These are phyloP conservation scores for Crassisporium funariophilum DNA, from an alignment of 768 basidiomycete species.

Conservation along the genomic window DNA sequence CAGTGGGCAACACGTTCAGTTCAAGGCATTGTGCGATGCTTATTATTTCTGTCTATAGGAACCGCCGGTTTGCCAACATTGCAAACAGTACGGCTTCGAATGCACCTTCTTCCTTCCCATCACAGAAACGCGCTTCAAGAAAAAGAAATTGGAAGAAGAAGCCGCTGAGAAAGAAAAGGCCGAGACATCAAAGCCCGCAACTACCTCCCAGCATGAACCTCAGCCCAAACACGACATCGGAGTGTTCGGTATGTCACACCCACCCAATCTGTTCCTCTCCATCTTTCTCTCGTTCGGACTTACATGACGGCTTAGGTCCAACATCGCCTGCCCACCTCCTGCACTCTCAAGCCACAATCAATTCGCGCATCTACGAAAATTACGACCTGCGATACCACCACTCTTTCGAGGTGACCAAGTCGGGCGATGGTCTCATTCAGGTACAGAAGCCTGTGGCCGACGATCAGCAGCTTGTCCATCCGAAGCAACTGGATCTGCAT, in stretches of 20 bases:
- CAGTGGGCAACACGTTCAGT: constrained; percentile 29
- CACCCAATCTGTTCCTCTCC: constrained; percentile 15
- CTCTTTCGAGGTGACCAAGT: constrained; percentile 81
- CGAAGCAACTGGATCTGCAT: constrained; percentile 69
- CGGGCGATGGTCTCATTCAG: constrained; percentile 86
- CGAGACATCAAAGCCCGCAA: constrained; percentile 24
- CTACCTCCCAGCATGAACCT: constrained; percentile 45
- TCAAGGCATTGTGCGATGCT: constrained; percentile 3
- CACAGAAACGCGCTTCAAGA: constrained; percentile 98
- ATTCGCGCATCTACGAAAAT: constrained; percentile 80
- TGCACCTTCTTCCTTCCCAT: constrained; percentile 99
- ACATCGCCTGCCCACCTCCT: constrained; percentile 85
- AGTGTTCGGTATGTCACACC: constrained; percentile 56
- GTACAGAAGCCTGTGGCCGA: constrained; percentile 65
- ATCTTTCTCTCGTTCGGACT: constrained; percentile 38
- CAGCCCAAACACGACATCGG: constrained; percentile 56
- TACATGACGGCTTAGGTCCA: constrained; percentile 66
- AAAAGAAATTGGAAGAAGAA: constrained; percentile 85
- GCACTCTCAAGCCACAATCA: constrained; percentile 87
- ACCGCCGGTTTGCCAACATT: constrained; percentile 87
- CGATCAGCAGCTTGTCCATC: constrained; percentile 54
- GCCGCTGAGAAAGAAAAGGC: constrained; percentile 43
- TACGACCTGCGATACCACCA: constrained; percentile 91
- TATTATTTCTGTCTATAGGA: constrained; percentile 37
- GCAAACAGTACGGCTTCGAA: constrained; percentile 90